Base-by-base conservation (phyloP, 441 rosid species). In the Croton setiger region DNA sequence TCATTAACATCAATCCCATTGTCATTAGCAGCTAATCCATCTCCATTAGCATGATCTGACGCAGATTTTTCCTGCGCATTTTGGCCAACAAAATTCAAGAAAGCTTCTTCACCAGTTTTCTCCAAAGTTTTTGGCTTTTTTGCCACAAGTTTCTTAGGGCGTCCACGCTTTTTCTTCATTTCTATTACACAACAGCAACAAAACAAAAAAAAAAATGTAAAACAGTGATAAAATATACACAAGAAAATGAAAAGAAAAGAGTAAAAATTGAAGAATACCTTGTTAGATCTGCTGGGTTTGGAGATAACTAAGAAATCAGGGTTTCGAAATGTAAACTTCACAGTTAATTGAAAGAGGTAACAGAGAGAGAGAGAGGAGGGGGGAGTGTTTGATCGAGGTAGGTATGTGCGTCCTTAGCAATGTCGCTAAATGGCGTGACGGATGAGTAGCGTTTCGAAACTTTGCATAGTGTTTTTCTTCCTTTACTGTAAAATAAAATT, bases 31-130 rank as follows among this genome's bases (percentile, higher is more conserved):
- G 3, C 39, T 4, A 31, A 23, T 33, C 52, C 52, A 14, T 48
- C 14, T 2, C 15, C 52, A 48, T 48, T 48, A 48, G 15, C 52
- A 13, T 48, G 52, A 56, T 12, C 65, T 57, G 64, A 27, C 3
- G 18, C 63, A 27, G 59, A 47, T 8, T 51, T 60, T 54, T 71
- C 76, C 68, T 44, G 36, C 1, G 61, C 72, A 43, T 76, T 80
- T 57, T 71, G 67, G 53, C 63, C 70, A 37, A 76, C 64, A 36
- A 74, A 74, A 51, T 44, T 66, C 64, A 71, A 55, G 57, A 76
- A 76, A 8, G 65, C 74, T 41, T 71, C 75, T 61, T 66, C 78
- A 67, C 33, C 69, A 58, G 66, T 67, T 56, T 15, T 66, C 62
- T 15, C 41, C 2, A 17, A 12, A 15, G 53, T 10, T 8, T 41